Conservation (phyloP, 164 flowering plant genomes). For the Nymphaea colorata region DNA sequence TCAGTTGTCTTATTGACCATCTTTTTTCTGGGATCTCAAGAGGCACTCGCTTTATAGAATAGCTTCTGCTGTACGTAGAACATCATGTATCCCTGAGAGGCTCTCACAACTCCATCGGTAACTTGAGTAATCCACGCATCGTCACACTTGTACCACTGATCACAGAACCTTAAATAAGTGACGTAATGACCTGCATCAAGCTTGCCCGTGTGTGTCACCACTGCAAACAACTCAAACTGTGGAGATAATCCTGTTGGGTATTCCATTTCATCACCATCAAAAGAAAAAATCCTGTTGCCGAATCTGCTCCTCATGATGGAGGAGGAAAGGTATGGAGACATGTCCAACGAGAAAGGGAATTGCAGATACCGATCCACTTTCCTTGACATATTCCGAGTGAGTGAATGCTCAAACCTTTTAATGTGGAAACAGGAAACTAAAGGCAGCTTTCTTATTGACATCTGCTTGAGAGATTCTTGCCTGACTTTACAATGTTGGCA, state of each 20-base stretch:
- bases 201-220: slow-evolving; percentile 71
- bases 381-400: slow-evolving; percentile 59
- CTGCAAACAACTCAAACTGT: slow-evolving; percentile 88
- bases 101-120: slow-evolving; percentile 56
- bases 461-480: slow-evolving; percentile 86
- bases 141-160: slow-evolving; percentile 91
- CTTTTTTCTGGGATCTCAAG: too few relatives aligned
- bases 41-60: slow-evolving; percentile 44
- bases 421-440: slow-evolving; percentile 87
- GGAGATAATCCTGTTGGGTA: slow-evolving; percentile 39
- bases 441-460: slow-evolving; percentile 85
- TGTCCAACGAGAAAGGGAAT: slow-evolving; percentile 78
- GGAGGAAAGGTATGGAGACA: slow-evolving; percentile 84
- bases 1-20: too few relatives aligned
- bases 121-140: slow-evolving; percentile 87
- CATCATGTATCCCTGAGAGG: slow-evolving; percentile 80
- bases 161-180: slow-evolving; percentile 52
- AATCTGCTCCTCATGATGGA: slow-evolving; percentile 67
- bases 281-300: slow-evolving; percentile 63
- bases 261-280: slow-evolving; percentile 52
- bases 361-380: slow-evolving; percentile 80
- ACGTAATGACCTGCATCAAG: slow-evolving; percentile 86
- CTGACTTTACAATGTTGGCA: slow-evolving; percentile 80
- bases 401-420: slow-evolving; percentile 87
- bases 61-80: slow-evolving; percentile 76